Evolutionary conservation across 2,329 filamentous ascomycete species (phyloP).

Genomic region (Arthrinium phaeospermum): DNA sequence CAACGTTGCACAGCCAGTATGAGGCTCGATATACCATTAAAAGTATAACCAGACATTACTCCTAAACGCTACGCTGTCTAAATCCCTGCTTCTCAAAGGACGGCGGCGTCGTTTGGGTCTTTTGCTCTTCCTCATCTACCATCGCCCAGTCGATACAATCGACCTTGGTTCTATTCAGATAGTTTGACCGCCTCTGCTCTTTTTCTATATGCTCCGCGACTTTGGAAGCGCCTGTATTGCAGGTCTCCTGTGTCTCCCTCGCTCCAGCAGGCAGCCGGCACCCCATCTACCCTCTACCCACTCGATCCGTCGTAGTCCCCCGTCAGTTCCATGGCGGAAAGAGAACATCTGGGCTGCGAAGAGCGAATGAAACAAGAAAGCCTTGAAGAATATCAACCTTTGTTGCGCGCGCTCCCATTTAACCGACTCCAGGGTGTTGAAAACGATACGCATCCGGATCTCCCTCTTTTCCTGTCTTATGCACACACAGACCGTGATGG

Average conservation of each 20-base stretch:
- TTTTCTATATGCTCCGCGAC: not conserved
- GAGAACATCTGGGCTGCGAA: no score
- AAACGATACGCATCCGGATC: not conserved
- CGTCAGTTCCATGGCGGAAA: not conserved
- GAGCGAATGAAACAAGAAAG: not conserved
- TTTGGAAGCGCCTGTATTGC: not conserved
- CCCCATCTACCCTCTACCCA: not conserved
- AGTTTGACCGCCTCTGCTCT: not conserved
- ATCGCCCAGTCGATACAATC: not conserved
- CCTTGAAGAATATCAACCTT: not conserved
- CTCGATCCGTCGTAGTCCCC: not conserved
- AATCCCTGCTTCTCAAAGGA: not conserved
- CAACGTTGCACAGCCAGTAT: not conserved
- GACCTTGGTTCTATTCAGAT: not conserved
- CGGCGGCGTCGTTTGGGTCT: not conserved
- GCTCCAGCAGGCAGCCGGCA: not conserved
- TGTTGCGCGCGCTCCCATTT: not conserved
- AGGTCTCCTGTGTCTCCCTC: not conserved
- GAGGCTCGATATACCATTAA: not conserved
- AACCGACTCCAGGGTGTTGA: not conserved
- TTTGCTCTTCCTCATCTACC: not conserved
- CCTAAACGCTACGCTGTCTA: slow-evolving; percentile 3
- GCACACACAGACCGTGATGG: not conserved
- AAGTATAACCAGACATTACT: slow-evolving; percentile 7
- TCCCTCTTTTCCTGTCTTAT: not conserved